Conservation (phyloP, 1,139 yeast genomes). For the Candida sojae region DNA sequence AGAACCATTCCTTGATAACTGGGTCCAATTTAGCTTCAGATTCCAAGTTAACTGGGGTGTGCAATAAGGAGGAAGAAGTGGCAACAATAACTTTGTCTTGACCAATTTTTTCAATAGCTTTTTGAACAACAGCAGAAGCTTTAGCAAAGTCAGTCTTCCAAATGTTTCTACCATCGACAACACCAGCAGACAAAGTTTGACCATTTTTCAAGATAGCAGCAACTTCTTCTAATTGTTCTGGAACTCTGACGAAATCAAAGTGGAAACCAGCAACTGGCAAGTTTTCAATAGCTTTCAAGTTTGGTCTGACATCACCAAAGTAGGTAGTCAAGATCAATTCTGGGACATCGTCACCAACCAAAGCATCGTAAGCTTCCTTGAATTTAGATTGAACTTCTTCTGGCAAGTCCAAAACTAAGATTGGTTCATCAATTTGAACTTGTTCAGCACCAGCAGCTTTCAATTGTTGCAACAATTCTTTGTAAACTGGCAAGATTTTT, state of each 20-base stretch:
- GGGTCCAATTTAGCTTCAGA: constrained; percentile 89
- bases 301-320: constrained; percentile 98
- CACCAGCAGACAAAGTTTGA: constrained; percentile 92
- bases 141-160: constrained; percentile 95
- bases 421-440: constrained; percentile 98
- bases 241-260: constrained; percentile 94
- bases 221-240: constrained; percentile 92
- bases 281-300: constrained; percentile 82
- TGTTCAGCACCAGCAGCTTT: constrained; percentile 92
- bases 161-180: constrained; percentile 98
- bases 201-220: constrained; percentile 57
- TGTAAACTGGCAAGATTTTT: constrained; percentile 90
- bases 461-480: constrained; percentile 82
- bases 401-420: constrained; percentile 91
- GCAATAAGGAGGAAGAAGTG: constrained; percentile 94
- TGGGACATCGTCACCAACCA: constrained; percentile 70
- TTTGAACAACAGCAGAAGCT: constrained; percentile 78
- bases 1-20: constrained; percentile 95
- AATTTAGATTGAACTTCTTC: constrained; percentile 79
- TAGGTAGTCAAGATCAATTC: constrained; percentile 84
- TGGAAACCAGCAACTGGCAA: constrained; percentile 96
- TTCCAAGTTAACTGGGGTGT: constrained; percentile 95
- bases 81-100: constrained; percentile 87
- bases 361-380: constrained; percentile 80
- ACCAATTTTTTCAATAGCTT: constrained; percentile 85